Percentiles rank a stretch among this genome's conserved stretches.
These are phyloP conservation scores for Pestalotiopsis sp. DNA, from an alignment of 2,329 filamentous ascomycete genomes.

Conservation along the genomic window DNA sequence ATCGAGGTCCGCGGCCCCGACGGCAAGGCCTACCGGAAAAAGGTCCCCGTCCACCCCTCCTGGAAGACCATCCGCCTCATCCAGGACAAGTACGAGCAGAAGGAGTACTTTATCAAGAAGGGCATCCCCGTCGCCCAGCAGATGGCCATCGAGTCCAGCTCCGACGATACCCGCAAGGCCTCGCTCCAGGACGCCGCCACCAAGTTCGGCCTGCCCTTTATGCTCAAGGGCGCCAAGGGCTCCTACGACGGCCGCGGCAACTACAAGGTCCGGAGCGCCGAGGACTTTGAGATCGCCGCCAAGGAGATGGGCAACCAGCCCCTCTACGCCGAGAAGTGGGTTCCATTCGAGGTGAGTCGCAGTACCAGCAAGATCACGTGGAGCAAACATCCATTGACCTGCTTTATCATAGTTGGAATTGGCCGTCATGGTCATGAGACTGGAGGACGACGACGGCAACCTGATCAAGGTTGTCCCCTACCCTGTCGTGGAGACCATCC, in stretches of 20 bases:
- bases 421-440: slow-evolving; percentile 6
- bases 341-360: slow-evolving; percentile 36
- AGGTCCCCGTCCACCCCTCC: slow-evolving; percentile 72
- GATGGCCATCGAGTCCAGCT: slow-evolving; percentile 59
- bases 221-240: slow-evolving; percentile 89
- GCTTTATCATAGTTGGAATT: neutral
- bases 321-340: slow-evolving; percentile 89
- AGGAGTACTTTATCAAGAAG: slow-evolving; percentile 72
- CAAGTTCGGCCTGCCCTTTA: slow-evolving; percentile 78
- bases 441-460: slow-evolving; percentile 1
- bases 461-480: slow-evolving; percentile 9
- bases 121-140: slow-evolving; percentile 76
- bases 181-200: slow-evolving; percentile 66
- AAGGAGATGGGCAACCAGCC: slow-evolving; percentile 69
- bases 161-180: slow-evolving; percentile 48
- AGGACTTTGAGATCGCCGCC: slow-evolving; percentile 64
- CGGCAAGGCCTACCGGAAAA: slow-evolving; percentile 39
- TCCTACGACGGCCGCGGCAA: slow-evolving; percentile 89
- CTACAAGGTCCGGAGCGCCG: slow-evolving; percentile 48
- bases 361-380: neutral
- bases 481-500: slow-evolving; percentile 85
- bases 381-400: no score
- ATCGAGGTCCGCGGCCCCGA: slow-evolving; percentile 53
- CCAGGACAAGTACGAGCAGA: slow-evolving; percentile 92
- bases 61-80: slow-evolving; percentile 87